Base-by-base conservation (phyloP, 148 eudicot species). In the Cornus florida region DNA sequence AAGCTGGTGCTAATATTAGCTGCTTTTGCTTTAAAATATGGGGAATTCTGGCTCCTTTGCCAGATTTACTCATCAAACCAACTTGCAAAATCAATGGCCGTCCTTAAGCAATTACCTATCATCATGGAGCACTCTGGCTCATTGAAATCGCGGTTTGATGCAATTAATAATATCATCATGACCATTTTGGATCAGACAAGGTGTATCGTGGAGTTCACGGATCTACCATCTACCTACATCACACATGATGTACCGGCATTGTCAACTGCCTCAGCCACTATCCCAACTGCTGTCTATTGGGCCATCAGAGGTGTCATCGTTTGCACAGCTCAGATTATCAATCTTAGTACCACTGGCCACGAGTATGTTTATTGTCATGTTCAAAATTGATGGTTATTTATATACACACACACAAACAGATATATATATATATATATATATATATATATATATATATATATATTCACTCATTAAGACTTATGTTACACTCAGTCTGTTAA, bases 271-370 rank as follows among this genome's bases (percentile, higher is more conserved):
- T 35, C 75, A 41, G 67, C 28, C 69, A 78, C 77, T 73, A 77
- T 89, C 75, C 92, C 92, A 0, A 75, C 86, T 70, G 86, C 89
- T 73, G 89, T 89, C 2, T 89, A 87, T 39, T 89, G 90, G 89
- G 74, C 77, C 56, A 56, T 87, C 60, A 81, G 88, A 72, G 80
- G 89, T 46, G 33, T 80, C 56, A 71, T 85, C 10, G 85, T 85
- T 75, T 87, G 86, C 62, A 82, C 87, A 0, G 41, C 85, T 5
- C 82, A 83, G 31, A 82, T 89, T 69, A 65, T 87, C 5, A 74
- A 80, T 33, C 48, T 89, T 13, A 81, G 87, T 64, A 77, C 81
- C 79, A 74, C 74, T 41, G 83, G 85, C 74, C 65, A 75, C 72
- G 89, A 86, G 89, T 84, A 86, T 75, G 86, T 73, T n/a, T 13